Conservation (phyloP, 2,329 filamentous ascomycete species). For the Juglanconis juglandina region DNA sequence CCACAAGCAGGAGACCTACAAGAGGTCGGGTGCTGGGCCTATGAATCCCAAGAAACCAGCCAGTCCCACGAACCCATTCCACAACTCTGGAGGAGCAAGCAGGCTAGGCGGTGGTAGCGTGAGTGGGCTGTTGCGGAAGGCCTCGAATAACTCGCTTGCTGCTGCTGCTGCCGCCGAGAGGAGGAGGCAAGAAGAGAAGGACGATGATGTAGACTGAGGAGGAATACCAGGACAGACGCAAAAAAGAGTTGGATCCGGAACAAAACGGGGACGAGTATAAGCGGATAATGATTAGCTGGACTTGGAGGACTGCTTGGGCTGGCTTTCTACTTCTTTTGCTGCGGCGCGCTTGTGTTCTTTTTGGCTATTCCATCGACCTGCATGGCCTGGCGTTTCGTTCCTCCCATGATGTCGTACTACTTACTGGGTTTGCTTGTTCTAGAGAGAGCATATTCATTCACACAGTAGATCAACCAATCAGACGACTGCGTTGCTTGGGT, state of each 20-base stretch:
- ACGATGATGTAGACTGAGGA: conserved; percentile 27
- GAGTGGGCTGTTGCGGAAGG: conserved; percentile 40
- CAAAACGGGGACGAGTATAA: no score
- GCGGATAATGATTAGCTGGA: no score
- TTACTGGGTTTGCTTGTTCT: neutral
- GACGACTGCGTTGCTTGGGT: no score
- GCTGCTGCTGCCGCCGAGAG: conserved; percentile 3
- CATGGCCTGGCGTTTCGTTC: conserved; percentile 1
- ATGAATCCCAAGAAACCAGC: conserved; percentile 37
- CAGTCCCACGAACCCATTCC: conserved; percentile 44
- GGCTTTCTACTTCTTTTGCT: no score
- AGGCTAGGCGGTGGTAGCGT: conserved; percentile 31
- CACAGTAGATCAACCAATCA: no score
- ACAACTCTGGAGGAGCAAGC: conserved; percentile 36
- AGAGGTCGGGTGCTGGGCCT: conserved; percentile 29
- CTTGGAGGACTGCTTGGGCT: no score
- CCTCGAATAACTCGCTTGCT: conserved; percentile 19
- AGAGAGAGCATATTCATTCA: neutral
- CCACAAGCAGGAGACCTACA: conserved; percentile 7
- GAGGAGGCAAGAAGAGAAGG: conserved; percentile 29
- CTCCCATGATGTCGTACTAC: neutral
- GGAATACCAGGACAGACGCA: neutral
- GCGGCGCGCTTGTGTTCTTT: neutral
- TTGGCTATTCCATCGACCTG: neutral
- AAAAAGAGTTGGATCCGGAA: neutral